Conservation (phyloP, 768 basidiomycete genomes). For the Tulasnella sp. region DNA sequence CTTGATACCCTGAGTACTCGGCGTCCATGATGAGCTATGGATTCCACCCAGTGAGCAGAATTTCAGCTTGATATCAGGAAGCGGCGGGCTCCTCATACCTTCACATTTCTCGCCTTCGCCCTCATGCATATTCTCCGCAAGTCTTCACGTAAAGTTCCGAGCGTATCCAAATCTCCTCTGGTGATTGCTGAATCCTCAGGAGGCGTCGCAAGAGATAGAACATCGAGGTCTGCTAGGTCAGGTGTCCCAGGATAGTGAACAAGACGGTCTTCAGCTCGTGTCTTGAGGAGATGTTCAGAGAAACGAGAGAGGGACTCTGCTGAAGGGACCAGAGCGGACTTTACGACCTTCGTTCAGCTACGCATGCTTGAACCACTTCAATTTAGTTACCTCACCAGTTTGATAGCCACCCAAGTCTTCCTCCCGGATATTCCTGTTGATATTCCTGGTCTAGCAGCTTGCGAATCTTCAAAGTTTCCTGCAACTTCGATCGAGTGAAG, state of each 20-base stretch:
- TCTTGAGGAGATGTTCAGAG: slow-evolving; percentile 41
- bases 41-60: background rate
- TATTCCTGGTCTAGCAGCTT: slow-evolving; percentile 22
- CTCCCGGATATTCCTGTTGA: slow-evolving; percentile 29
- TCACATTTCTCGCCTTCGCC: slow-evolving; percentile 35
- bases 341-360: slow-evolving; percentile 9
- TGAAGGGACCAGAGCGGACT: slow-evolving; percentile 64
- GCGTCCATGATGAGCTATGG: slow-evolving; percentile 62
- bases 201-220: slow-evolving; percentile 14
- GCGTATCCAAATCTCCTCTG: slow-evolving; percentile 44
- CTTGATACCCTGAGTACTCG: slow-evolving; percentile 52
- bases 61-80: background rate
- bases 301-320: slow-evolving; percentile 49
- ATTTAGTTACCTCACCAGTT: slow-evolving; percentile 45
- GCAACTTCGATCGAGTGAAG: slow-evolving; percentile 65
- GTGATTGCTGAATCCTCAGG: slow-evolving; percentile 29
- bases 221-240: slow-evolving; percentile 43
- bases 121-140: slow-evolving; percentile 52
- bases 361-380: no score
- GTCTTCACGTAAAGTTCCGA: slow-evolving; percentile 52
- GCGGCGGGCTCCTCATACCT: background rate
- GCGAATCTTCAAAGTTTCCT: slow-evolving; percentile 62
- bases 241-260: slow-evolving; percentile 68
- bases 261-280: slow-evolving; percentile 23
- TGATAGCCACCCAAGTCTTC: slow-evolving; percentile 76